Evolutionary conservation across 2,329 filamentous ascomycete genomes (phyloP).

Genomic region (Colletotrichum falcatum): DNA sequence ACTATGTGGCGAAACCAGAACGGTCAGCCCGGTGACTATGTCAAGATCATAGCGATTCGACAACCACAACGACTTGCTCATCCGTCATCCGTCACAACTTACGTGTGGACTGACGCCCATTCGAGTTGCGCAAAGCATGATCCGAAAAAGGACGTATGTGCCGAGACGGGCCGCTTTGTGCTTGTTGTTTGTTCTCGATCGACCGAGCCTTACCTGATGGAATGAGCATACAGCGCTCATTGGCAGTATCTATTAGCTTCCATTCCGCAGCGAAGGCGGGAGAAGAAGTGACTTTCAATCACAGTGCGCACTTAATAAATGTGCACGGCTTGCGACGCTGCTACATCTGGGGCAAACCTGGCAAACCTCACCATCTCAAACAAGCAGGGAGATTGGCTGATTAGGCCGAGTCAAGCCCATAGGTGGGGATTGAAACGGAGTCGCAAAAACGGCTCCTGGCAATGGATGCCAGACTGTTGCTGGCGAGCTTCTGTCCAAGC

Average conservation of each 20-base stretch:
- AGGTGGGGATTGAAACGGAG: conserved; percentile 2
- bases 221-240: neutral
- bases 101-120: neutral
- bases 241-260: neutral
- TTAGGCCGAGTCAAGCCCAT: conserved; percentile 7
- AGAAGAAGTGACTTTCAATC: conserved; percentile 16
- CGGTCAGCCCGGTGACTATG: neutral
- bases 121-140: neutral
- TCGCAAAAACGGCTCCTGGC: neutral
- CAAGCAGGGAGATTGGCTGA: conserved; percentile 15
- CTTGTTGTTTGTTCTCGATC: neutral
- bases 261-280: neutral
- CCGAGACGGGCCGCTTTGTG: neutral
- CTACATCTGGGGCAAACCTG: conserved; percentile 25
- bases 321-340: conserved; percentile 1
- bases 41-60: neutral
- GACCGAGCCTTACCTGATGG: neutral
- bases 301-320: neutral
- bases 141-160: neutral
- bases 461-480: conserved; percentile 14
- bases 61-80: neutral
- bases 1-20: conserved; percentile 10
- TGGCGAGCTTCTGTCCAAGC: neutral
- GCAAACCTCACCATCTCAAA: conserved; percentile 6
- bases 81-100: too few species aligned